Base-by-base conservation (phyloP, 179 eudicot genomes). In the Nepenthes alata region DNA sequence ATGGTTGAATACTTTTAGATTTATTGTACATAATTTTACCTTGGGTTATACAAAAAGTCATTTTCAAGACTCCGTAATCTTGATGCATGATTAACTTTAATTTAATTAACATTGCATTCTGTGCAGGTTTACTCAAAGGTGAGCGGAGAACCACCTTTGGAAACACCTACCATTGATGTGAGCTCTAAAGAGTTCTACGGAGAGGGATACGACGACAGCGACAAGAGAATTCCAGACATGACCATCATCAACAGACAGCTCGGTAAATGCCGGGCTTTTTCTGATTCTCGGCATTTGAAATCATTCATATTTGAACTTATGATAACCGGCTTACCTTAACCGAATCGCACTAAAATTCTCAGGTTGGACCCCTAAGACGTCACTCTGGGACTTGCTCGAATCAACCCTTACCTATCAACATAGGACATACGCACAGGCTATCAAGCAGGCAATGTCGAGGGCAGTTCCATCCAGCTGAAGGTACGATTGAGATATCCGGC, bases 351-450 rank as follows among this genome's bases (percentile, higher is more conserved):
- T 56, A 56, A 34, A 25, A 34, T 37, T 0, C 25, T 47, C 44
- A 65, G 68, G 68, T 5, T 65, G 68, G 68, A 65, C 56, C 54
- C 68, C 68, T n/a, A 65, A 65, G 68, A 65, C 68, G 8, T 65
- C 68, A 12, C 68, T 65, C 2, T 65, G 60, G 60, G 68, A 65
- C 47, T 65, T 65, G 61, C 68, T 65, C 7, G 68, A 65, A 35
- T 47, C 68, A 25, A 65, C 68, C 55, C 68, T 65, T 1, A 65
- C 68, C 13, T 65, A 65, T 49, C 68, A 65, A 9, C 68, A 65
- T 56, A 56, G 61, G 55, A 65, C 68, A 36, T 65, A 65, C 35
- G 68, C 68, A 1, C 59, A 65, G 53, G 68, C 68, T 13, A 47
- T 65, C 12, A 65, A 65, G 61, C 68, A 65, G 58, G 49, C 61